Evolutionary conservation across 176 grass and related monocot genomes (phyloP).

Genomic region (Neostapfia colusana): DNA sequence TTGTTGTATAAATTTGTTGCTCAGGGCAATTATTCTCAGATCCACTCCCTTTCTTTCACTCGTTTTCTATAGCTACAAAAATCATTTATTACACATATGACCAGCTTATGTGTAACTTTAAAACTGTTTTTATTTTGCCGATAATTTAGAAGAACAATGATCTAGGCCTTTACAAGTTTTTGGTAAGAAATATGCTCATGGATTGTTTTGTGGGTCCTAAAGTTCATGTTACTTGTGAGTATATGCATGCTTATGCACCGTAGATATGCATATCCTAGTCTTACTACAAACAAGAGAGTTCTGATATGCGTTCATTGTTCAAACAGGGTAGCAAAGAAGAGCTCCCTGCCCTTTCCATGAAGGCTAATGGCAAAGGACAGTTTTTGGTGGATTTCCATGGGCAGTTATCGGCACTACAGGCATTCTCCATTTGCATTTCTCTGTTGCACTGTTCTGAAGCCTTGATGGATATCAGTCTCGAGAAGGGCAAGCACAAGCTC

Average conservation of each 20-base stretch:
- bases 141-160: slow-evolving; percentile 7
- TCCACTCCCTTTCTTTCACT: not conserved
- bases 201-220: not conserved
- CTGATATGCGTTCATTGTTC: slow-evolving; percentile 22
- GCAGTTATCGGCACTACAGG: slow-evolving; percentile 72
- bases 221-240: not conserved
- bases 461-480: slow-evolving; percentile 40
- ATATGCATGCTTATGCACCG: not conserved
- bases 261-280: slow-evolving; percentile 18
- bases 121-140: not conserved
- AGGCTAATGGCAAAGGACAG: slow-evolving; percentile 54
- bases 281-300: slow-evolving; percentile 17
- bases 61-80: not conserved
- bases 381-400: slow-evolving; percentile 88
- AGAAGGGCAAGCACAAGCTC: slow-evolving; percentile 73
- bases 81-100: not conserved
- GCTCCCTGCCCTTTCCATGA: slow-evolving; percentile 66
- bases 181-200: not conserved
- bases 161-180: not conserved
- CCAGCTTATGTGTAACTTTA: not conserved
- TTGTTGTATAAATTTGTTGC: not conserved
- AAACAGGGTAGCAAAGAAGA: slow-evolving; percentile 89
- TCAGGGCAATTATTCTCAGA: not conserved
- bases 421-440: slow-evolving; percentile 85
- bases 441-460: slow-evolving; percentile 73